phyloP scores from a whole-genome alignment of 306 rosid species.

The Macrotyloma uniflorum region DNA sequence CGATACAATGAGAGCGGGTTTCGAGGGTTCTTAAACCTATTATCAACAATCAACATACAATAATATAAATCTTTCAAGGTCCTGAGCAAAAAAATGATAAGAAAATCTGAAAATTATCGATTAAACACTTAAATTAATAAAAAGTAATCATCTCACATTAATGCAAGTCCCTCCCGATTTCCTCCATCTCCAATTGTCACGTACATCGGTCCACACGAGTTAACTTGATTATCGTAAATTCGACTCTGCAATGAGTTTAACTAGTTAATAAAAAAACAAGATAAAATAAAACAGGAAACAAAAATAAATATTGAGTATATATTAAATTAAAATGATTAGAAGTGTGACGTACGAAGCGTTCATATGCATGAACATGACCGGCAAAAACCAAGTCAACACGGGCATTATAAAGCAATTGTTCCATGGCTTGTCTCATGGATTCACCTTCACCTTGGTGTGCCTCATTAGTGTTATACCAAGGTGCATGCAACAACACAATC shows the following conservation, averaged over 20 bases:
- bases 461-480: slow-evolving; percentile 76
- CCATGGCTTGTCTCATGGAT: slow-evolving; percentile 71
- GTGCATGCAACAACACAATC: slow-evolving; percentile 64
- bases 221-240: slow-evolving; percentile 56
- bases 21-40: slow-evolving; percentile 52
- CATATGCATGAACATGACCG: slow-evolving; percentile 89
- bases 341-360: slow-evolving; percentile 63
- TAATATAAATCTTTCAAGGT: not conserved
- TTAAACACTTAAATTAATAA: not conserved
- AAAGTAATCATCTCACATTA: slow-evolving; percentile 43
- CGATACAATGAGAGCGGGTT: slow-evolving; percentile 62
- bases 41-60: not conserved
- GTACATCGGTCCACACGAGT: slow-evolving; percentile 67
- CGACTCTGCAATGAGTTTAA: slow-evolving; percentile 51
- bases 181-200: slow-evolving; percentile 79
- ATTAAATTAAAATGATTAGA: not conserved
- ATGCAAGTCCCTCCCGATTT: slow-evolving; percentile 76
- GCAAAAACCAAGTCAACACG: slow-evolving; percentile 69
- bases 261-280: not conserved
- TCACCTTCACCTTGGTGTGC: slow-evolving; percentile 94
- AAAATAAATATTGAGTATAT: not conserved
- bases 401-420: slow-evolving; percentile 54
- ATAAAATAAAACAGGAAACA: no score
- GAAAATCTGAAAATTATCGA: not conserved
- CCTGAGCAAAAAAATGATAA: not conserved